Evolutionary conservation across 495 filamentous ascomycete genomes (phyloP), one percentile per base, ranked within the genome.

Genomic region (Podospora pseudocomata): DNA sequence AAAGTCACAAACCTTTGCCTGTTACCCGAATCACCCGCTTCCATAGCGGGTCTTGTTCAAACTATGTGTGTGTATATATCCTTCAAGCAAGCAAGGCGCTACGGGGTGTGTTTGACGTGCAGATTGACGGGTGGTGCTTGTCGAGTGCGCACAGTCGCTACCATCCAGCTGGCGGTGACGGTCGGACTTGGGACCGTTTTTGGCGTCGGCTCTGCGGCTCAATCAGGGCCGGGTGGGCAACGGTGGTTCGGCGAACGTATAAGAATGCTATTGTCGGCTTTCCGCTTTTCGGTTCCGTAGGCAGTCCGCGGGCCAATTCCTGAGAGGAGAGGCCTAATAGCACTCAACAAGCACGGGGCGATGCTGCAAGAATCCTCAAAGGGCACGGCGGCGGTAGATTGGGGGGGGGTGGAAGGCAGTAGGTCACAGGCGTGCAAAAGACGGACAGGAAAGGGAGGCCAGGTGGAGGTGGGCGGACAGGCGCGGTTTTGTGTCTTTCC

Each of bases 1-100:
- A 28, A 74, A 61, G 49, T 26, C 30, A 79, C 81, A 71, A 74
- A 85, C 82, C 82, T 85, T 81, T 82, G 78, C 76, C 81, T 81
- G 76, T 75, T 73, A 69, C 78, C 77, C 77, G 75, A 75, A 70
- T 81, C 81, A 72, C 80, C 82, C 80, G 76, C 78, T 81, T 84
- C 82, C 82, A 85, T 85, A 80, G 77, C 82, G 81, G 77, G 80
- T 68, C 74, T 73, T 53, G 15, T 66, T 60, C 13, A 58, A 67
- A 26, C 16, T 55, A n/a, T 23, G 23, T 23, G 23, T 23, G 15
- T 59, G 62, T 58, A 60, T 57, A 60, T 68, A 62, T 64, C 64
- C 72, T 28, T 65, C 62, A 65, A 68, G 15, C 54, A 57, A 57
- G 20, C 54, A 23, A 18, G 54, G 18, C 20, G 16, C 54, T 57